Evolutionary conservation across 1,284 basidiomycete species (phyloP).

Genomic region (Cryptococcus sp.): DNA sequence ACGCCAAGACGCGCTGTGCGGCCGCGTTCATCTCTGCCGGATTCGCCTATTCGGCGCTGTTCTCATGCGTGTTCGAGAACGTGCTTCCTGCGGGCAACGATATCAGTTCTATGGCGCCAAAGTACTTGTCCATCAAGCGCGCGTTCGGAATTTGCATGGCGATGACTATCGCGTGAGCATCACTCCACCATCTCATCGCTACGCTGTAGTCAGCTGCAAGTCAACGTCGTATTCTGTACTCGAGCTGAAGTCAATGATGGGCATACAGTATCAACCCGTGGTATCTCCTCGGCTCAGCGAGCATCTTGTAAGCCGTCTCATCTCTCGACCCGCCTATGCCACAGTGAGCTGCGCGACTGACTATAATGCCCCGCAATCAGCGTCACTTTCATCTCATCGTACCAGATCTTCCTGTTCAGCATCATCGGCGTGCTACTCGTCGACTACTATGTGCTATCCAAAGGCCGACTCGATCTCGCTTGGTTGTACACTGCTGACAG

Average conservation of each 20-base stretch:
- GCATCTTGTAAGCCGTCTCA: constrained; percentile 58
- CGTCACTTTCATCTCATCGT: constrained; percentile 21
- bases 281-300: constrained; percentile 73
- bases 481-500: constrained; percentile 66
- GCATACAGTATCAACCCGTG: constrained; percentile 59
- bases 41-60: constrained; percentile 38
- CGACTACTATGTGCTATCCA: constrained; percentile 77
- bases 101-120: constrained; percentile 57
- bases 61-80: constrained; percentile 42
- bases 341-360: neutral
- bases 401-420: constrained; percentile 73
- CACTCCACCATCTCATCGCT: constrained; percentile 16
- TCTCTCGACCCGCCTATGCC: neutral
- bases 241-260: too few species aligned
- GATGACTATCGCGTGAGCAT: constrained; percentile 25
- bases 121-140: constrained; percentile 78
- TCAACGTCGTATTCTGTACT: too few species aligned
- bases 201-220: too few species aligned
- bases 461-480: constrained; percentile 67
- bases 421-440: constrained; percentile 76
- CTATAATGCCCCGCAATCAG: neutral
- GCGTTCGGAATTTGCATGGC: constrained; percentile 68
- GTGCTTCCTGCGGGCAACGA: constrained; percentile 34
- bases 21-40: constrained; percentile 68
- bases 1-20: constrained; percentile 66